Conservation (phyloP, 2,329 filamentous ascomycete species). For the Clonostachys rosea region DNA sequence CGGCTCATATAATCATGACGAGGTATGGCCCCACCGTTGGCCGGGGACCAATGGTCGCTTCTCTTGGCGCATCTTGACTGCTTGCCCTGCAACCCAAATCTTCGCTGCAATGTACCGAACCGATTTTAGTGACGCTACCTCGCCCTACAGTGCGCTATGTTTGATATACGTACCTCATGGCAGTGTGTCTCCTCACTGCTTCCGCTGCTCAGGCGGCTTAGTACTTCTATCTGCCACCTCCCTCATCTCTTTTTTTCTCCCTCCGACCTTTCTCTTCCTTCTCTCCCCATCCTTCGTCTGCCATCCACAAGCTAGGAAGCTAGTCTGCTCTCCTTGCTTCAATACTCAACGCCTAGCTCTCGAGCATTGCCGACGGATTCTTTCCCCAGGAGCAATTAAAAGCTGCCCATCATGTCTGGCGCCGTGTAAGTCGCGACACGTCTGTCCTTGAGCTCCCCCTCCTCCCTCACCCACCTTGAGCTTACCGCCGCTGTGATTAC, state of each 20-base stretch:
- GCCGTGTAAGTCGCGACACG: slow-evolving; percentile 55
- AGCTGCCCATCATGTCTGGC: slow-evolving; percentile 52
- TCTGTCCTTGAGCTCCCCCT: slow-evolving; percentile 13
- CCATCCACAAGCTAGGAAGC: no score
- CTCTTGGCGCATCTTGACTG: slow-evolving; percentile 6
- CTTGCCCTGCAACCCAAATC: background rate
- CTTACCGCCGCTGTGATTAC: slow-evolving; percentile 13
- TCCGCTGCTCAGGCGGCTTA: no score
- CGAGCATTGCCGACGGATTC: slow-evolving; percentile 4
- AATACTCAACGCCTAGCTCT: background rate
- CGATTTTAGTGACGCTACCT: no score
- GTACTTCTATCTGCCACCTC: slow-evolving; percentile 1
- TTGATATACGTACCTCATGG: no score
- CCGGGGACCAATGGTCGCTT: background rate
- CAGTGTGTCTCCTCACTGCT: no score
- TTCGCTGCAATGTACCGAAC: no score
- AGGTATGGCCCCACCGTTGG: no score
- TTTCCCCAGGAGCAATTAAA: background rate
- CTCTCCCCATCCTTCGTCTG: background rate
- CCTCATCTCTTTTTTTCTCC: background rate
- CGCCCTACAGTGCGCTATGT: no score
- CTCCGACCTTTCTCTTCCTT: slow-evolving; percentile 2
- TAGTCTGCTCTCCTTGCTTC: no score
- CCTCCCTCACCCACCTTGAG: slow-evolving; percentile 5
- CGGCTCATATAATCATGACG: no score